Base-by-base conservation (phyloP, 345 rosid genomes). In the Carallia brachiata region DNA sequence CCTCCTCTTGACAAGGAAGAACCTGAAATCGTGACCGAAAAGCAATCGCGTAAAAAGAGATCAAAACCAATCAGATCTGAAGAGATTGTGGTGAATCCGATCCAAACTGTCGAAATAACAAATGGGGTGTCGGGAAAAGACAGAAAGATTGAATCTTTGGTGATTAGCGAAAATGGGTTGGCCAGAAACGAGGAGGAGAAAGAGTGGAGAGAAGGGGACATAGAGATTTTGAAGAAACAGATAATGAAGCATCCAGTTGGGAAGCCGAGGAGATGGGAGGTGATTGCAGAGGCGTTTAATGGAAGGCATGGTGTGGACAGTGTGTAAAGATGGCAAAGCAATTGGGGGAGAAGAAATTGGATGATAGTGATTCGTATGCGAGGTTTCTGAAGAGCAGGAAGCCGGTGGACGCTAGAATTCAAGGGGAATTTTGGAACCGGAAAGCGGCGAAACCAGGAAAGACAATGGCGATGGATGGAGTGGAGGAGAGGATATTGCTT, bases 231-330 rank as follows among this genome's bases (percentile, higher is more conserved):
- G 84, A 91, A 89, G 88, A 94, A 94, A 52, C 97, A 88, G 54
- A 70, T 90, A 83, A 77, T 31, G 62, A 94, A 90, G 79, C 82
- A 94, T 80, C 98, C 97, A 0, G 88, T 85, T 4, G 96, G 97
- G 75, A 90, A 88, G 73, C 88, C 90, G 52, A 85, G 91, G 70
- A 72, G 97, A 73, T 94, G 96, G 99, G 97, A 94, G 78, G 76
- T 75, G 30, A 82, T 94, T 5, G 85, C 97, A 1, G 84, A 79
- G 72, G 88, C 89, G 36, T 94, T 91, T 53, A 82, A 88, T 15
- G 97, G 90, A 73, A 85, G 62, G 73, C 89, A 87, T 68, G 74
- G 71, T 27, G 80, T 84, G 63, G 96, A 94, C 81, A 84, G 80
- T 52, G 97, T 94, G 89, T 91, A n/a, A 91, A 86, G 87, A 88